Base-by-base conservation (phyloP, 2,329 filamentous ascomycete genomes). In the Metarhizium brunneum region DNA sequence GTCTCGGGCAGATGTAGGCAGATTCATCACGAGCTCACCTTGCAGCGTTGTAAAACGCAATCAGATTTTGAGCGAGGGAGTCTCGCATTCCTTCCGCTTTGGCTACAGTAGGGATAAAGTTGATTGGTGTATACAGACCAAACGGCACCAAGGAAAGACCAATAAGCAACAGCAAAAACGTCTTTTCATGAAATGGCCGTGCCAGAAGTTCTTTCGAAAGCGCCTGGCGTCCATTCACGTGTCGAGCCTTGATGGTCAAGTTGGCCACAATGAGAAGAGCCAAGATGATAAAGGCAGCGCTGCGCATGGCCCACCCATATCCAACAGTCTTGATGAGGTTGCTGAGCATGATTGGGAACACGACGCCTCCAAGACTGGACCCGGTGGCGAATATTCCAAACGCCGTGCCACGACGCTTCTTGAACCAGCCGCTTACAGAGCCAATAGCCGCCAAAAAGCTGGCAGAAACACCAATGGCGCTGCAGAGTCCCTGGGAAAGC, bases 231-330 rank as follows among this genome's bases (percentile, higher is more conserved):
- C 51, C 42, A 30, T 14, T 35, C 14, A 56, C n/a, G 29, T 45
- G 62, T 3, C 61, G 58, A 6, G 69, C 63, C 53, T 62, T 64
- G 51, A 73, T 63, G 7, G 70, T 71, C 8, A 69, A 6, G 47
- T 68, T 70, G 20, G 70, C 62, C 35, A 73, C 52, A 45, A 63
- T 52, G 2, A 72, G 68, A 18, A 69, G 56, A 52, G 56, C 60
- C 0, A 74, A 59, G 3, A 73, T 67, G 40, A 75, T 55, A 14
- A 76, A 73, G 11, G 65, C 72, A 1, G 63, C 66, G 18, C 62
- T 68, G 20, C 73, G 66, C 64, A 76, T 71, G 2, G 71, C 58
- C 73, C 71, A 75, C 0, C 63, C 64, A n/a, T 69, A 76, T 1
- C 72, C 72, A 4, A 73, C 61, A 4, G 60, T 36, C 0, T 57